Base-by-base conservation (phyloP, 495 filamentous ascomycete genomes). In the Podospora bellae-mahoneyi region DNA sequence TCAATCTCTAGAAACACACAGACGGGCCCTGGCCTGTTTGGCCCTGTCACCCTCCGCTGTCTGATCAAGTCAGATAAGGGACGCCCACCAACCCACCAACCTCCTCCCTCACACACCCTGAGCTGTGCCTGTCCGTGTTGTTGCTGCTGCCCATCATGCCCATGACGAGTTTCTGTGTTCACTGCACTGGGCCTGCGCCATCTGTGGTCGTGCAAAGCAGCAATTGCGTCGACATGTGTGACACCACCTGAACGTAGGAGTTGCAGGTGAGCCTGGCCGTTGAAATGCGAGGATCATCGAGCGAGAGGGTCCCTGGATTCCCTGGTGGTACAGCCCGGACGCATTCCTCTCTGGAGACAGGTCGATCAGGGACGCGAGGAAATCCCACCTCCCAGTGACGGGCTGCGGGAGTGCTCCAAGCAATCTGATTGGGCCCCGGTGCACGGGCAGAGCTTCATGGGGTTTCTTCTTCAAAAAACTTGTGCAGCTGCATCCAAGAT, bases 331-430 rank as follows among this genome's bases (percentile, higher is more conserved):
- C 30, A 26, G 19, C 0, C 13, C 58, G 58, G 58, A 13, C 30
- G 58, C 58, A 16, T 30, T 28, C 23, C 15, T 48, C 15, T 48
- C 39, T 48, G 39, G 39, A 34, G 60, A 32, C 59, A 61, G 32
- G 60, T 19, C n/a, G 66, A 59, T 64, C 66, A 68, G 61, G 66
- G 13, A 63, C 66, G 30, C 60, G 39, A 53, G 15, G 20, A 57
- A 19, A 57, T 54, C 23, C 55, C 6, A 20, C 63, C 5, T 26
- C 30, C 19, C 27, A 54, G 20, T 30, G 19, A 53, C 28, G 10
- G 19, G 54, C n/a, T 26, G n/a, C 56, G 30, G 32, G 56, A 32
- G 19, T 39, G 32, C 9, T n/a, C 55, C 55, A 58, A 19, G 5
- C 18, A n/a, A 27, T 39, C 16, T 63, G 66, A 68, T 64, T 64